phyloP scores from a whole-genome alignment of 768 basidiomycete genomes.

The Phanerochaete carnosa region DNA sequence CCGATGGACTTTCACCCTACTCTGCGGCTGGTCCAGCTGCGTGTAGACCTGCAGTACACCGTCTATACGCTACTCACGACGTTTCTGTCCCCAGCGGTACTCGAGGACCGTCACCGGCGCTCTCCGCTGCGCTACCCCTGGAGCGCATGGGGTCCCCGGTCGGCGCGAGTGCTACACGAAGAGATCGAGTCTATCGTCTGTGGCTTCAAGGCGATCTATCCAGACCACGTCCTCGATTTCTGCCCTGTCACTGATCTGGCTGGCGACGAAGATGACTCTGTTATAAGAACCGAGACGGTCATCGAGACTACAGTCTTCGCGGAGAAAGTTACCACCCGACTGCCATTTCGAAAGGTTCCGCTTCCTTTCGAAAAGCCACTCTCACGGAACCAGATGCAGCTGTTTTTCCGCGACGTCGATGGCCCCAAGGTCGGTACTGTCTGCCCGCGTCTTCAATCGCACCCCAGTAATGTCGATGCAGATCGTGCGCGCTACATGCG shows the following conservation, averaged over 20 bases:
- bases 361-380: neutral
- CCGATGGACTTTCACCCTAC: neutral
- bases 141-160: conserved; percentile 5
- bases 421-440: conserved; percentile 10
- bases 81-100: conserved; percentile 2
- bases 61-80: conserved; percentile 5
- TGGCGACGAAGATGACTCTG: neutral
- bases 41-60: conserved; percentile 10
- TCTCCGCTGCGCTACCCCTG: neutral
- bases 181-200: conserved; percentile 1
- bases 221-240: conserved; percentile 11
- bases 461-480: neutral
- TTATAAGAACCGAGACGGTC: neutral
- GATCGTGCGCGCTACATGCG: conserved; percentile 8
- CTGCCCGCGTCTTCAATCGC: neutral
- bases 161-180: conserved; percentile 4
- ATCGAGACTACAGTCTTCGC: conserved; percentile 6
- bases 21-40: conserved; percentile 6
- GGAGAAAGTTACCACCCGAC: conserved; percentile 4
- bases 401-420: conserved; percentile 8
- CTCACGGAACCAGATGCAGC: conserved; percentile 1
- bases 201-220: conserved; percentile 9
- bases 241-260: neutral
- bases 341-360: conserved; percentile 1
- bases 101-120: neutral